These are phyloP conservation scores for Ogataea nitratoaversa DNA, from an alignment of 805 yeast genomes.

Conservation along the genomic window DNA sequence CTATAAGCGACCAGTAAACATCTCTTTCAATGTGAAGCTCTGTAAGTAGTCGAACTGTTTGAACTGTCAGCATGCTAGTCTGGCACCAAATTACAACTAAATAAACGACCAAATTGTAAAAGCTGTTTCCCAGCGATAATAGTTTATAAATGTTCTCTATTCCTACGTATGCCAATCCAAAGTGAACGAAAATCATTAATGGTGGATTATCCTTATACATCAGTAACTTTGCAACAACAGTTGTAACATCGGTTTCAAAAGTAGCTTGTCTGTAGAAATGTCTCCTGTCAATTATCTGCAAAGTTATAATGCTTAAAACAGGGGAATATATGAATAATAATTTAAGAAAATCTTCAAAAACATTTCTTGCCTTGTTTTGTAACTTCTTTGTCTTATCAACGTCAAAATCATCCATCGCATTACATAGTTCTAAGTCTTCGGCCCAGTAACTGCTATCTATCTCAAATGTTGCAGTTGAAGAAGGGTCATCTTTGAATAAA, in stretches of 20 bases:
- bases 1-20: neutral
- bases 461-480: neutral
- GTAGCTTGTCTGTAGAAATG: neutral
- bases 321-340: neutral
- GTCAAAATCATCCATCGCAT: too few species aligned
- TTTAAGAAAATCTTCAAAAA: neutral
- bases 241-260: neutral
- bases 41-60: neutral
- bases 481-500: neutral
- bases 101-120: conserved; percentile 5
- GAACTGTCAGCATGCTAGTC: neutral
- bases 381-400: neutral
- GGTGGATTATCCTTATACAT: neutral
- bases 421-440: neutral
- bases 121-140: conserved; percentile 13
- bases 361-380: too few species aligned
- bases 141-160: conserved; percentile 7
- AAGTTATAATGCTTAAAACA: neutral
- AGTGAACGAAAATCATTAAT: conserved; percentile 6
- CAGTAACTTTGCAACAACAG: neutral
- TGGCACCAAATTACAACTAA: conserved; percentile 5
- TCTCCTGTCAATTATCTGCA: neutral
- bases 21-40: neutral
- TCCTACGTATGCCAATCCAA: conserved; percentile 13
- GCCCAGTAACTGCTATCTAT: neutral